These are phyloP conservation scores for Scytalidium sp. DNA, from an alignment of 2,329 filamentous ascomycete species.

Conservation along the genomic window DNA sequence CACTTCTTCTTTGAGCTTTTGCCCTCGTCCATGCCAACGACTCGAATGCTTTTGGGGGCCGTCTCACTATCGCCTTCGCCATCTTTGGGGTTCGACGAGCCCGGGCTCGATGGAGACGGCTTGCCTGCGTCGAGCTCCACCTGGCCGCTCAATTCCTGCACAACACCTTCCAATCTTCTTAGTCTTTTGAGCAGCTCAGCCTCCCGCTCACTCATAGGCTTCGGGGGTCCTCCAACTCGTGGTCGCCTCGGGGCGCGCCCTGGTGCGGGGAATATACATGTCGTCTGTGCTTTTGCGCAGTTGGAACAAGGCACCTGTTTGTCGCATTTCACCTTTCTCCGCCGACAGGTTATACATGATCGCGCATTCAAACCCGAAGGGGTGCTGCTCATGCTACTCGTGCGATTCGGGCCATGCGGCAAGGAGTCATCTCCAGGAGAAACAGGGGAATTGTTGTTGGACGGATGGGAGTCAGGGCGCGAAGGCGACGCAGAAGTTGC, in stretches of 20 bases:
- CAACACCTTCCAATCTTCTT: conserved; percentile 72
- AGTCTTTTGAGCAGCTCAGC: conserved; percentile 70
- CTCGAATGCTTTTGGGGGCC: conserved; percentile 13
- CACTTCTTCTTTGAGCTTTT: conserved; percentile 19
- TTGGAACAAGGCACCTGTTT: conserved; percentile 73
- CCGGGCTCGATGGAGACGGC: conserved; percentile 21
- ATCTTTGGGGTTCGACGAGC: conserved; percentile 16
- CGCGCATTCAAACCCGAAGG: conserved; percentile 24
- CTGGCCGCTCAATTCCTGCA: conserved; percentile 65
- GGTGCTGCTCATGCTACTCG: conserved; percentile 3
- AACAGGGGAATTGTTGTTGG: neutral
- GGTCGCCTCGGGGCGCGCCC: conserved; percentile 66
- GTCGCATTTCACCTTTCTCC: conserved; percentile 72
- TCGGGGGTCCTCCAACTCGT: conserved; percentile 61
- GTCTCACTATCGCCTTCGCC: conserved; percentile 12
- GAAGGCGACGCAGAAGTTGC: neutral
- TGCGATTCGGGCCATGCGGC: neutral
- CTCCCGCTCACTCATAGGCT: conserved; percentile 56
- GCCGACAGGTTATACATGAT: conserved; percentile 48
- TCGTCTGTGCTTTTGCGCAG: conserved; percentile 66
- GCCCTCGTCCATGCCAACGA: conserved; percentile 25
- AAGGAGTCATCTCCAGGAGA: neutral
- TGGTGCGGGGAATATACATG: conserved; percentile 72
- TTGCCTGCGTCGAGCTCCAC: conserved; percentile 34
- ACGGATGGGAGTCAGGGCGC: neutral